Conservation (phyloP, 176 grass and related monocot species). For the Rhynchospora pubera region DNA sequence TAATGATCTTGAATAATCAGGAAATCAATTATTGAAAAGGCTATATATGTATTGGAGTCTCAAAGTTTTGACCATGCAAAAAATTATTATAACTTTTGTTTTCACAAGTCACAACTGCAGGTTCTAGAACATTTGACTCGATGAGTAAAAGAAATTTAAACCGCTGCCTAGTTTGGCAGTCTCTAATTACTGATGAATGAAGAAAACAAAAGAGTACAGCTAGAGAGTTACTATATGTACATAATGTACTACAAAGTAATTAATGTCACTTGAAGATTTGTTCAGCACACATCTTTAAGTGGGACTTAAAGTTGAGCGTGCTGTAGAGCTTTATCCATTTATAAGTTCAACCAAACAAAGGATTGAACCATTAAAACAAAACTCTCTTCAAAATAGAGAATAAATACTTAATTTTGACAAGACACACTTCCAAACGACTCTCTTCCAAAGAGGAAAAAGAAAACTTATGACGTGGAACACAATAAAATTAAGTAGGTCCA, state of each 20-base stretch:
- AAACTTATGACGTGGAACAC: background rate
- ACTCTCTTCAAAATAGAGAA: background rate
- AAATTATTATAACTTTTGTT: background rate
- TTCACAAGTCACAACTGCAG: no score
- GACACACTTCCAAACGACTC: background rate
- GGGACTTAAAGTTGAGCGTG: background rate
- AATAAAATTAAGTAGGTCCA: background rate
- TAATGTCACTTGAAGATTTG: no score
- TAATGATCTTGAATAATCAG: background rate
- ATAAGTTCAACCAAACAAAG: background rate
- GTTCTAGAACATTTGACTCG: background rate
- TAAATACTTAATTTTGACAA: background rate
- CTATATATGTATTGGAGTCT: background rate
- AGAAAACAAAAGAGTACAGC: no score
- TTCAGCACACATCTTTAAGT: no score
- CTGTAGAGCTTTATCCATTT: background rate
- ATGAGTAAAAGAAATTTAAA: background rate
- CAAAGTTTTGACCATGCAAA: background rate
- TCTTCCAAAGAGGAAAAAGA: conserved; percentile 7
- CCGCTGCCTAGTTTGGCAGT: no score
- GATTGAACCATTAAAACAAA: background rate
- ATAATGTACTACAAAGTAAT: no score
- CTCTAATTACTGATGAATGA: no score
- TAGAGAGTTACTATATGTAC: no score
- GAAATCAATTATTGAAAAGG: background rate